Conservation (phyloP, 768 basidiomycete genomes). For the Mycena albidolilacea region DNA sequence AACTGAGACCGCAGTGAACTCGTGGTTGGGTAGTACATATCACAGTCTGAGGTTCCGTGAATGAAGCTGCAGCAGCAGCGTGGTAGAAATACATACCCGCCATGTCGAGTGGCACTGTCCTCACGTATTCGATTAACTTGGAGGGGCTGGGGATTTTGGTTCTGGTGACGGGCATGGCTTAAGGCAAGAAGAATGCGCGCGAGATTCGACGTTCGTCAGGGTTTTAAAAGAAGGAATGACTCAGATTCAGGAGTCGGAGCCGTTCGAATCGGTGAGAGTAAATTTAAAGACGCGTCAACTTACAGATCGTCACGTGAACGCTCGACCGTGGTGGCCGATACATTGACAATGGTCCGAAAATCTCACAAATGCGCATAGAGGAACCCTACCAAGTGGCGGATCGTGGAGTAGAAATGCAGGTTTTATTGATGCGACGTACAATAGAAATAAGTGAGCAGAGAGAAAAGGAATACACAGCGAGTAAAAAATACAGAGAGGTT, state of each 20-base stretch:
- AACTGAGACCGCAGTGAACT: constrained; percentile 48
- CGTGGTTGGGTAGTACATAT: constrained; percentile 46
- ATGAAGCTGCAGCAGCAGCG: neutral
- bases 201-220: neutral
- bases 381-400: neutral
- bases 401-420: constrained; percentile 13
- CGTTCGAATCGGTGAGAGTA: constrained; percentile 12
- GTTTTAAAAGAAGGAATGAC: constrained; percentile 23
- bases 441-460: constrained; percentile 34
- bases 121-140: constrained; percentile 6
- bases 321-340: neutral
- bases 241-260: constrained; percentile 5
- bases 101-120: neutral
- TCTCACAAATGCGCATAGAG: too few species aligned
- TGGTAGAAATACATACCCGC: neutral
- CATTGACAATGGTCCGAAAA: too few species aligned
- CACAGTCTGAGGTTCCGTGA: neutral
- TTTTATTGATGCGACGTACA: constrained; percentile 29
- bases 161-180: constrained; percentile 35
- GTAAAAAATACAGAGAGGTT: constrained; percentile 21
- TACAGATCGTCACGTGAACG: neutral
- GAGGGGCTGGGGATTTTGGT: constrained; percentile 21
- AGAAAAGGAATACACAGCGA: constrained; percentile 17
- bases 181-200: neutral
- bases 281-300: constrained; percentile 13